Evolutionary conservation across 1,284 basidiomycete genomes (phyloP).

Genomic region (Sanguinoderma infundibulare): DNA sequence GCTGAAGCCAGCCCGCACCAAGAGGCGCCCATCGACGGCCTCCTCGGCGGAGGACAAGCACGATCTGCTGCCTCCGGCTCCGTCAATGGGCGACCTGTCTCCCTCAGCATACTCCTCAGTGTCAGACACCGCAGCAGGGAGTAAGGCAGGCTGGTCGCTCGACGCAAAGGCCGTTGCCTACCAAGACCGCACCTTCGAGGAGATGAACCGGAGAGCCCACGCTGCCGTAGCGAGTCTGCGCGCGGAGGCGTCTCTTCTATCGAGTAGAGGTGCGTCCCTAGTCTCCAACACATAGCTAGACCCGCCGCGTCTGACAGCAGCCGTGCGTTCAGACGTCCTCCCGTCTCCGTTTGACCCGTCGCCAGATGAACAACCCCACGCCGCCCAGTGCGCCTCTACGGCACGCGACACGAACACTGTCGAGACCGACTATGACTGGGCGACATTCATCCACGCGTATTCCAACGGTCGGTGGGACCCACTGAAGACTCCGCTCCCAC

Average conservation of each 20-base stretch:
- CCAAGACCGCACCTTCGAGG: slow-evolving; percentile 29
- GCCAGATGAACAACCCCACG: slow-evolving; percentile 27
- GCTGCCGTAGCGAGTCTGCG: slow-evolving; percentile 34
- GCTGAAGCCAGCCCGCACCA: slow-evolving; percentile 10
- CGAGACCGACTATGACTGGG: slow-evolving; percentile 68
- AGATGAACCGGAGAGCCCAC: slow-evolving; percentile 34
- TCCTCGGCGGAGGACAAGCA: slow-evolving; percentile 36
- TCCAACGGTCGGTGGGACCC: slow-evolving; percentile 84
- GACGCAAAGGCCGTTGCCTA: slow-evolving; percentile 6
- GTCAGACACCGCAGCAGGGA: slow-evolving; percentile 4
- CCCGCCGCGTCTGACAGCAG: neutral
- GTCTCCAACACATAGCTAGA: neutral
- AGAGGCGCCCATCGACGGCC: slow-evolving; percentile 52
- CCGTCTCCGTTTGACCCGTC: slow-evolving; percentile 37
- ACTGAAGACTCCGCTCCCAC: slow-evolving; percentile 71
- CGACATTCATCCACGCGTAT: slow-evolving; percentile 77
- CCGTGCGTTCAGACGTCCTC: slow-evolving; percentile 24
- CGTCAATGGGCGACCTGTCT: slow-evolving; percentile 26
- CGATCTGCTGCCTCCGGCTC: slow-evolving; percentile 30
- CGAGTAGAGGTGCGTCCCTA: slow-evolving; percentile 30
- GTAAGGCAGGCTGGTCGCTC: slow-evolving; percentile 9
- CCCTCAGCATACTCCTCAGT: slow-evolving; percentile 16
- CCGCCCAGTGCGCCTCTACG: slow-evolving; percentile 26
- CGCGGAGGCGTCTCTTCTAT: slow-evolving; percentile 35
- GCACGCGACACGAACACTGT: slow-evolving; percentile 24